phyloP scores from a whole-genome alignment of 345 rosid species.

The Eucalyptus cloeziana region DNA sequence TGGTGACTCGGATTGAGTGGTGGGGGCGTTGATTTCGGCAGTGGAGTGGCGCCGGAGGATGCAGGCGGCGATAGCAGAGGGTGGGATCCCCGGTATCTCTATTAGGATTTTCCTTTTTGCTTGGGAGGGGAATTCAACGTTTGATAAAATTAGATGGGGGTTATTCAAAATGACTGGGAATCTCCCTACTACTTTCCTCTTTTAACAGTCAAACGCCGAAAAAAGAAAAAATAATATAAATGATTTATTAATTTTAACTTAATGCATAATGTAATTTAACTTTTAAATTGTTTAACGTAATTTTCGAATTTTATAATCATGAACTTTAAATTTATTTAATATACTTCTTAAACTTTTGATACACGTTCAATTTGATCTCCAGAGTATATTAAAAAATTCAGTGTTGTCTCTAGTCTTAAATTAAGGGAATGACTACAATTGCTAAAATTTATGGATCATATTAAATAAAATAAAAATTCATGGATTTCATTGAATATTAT shows the following conservation, averaged over 20 bases:
- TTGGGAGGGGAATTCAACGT: not conserved
- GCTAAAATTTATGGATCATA: accelerated
- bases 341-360: accelerated
- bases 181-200: too few relatives aligned
- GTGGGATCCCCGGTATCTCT: not conserved
- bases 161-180: accelerated
- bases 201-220: too few relatives aligned
- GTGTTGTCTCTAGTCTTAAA: too few relatives aligned
- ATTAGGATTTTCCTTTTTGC: not conserved
- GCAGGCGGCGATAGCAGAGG: not conserved
- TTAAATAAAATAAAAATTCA: too few relatives aligned
- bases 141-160: not conserved
- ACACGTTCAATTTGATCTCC: accelerated
- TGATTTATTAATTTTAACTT: accelerated
- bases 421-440: too few relatives aligned
- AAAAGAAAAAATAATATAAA: too few relatives aligned
- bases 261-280: accelerated
- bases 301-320: accelerated
- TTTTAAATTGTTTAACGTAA: accelerated
- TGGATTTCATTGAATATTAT: accelerated
- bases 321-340: too few relatives aligned
- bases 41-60: not conserved
- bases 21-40: not conserved
- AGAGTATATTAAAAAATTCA: accelerated
- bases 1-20: not conserved